Base-by-base conservation (phyloP, 768 basidiomycete species). In the Hemileccinum rubropunctum region DNA sequence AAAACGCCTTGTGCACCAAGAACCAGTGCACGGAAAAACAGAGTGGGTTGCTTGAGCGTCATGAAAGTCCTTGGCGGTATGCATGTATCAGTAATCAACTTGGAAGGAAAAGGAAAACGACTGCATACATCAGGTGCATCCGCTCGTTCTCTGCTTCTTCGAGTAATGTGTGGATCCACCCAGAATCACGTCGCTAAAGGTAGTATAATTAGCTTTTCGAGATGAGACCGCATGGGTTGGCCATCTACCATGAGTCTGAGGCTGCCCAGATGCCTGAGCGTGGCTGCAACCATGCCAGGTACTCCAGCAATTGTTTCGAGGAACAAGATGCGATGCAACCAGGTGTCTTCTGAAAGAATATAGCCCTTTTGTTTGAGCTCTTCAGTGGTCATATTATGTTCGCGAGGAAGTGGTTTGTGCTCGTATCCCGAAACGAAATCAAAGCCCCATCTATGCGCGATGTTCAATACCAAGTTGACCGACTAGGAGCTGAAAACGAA, bases 71-170 rank as follows among this genome's bases (percentile, higher is more conserved):
- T 89, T 58, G 7, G 48, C 48, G 57, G 36, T 45, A 58, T 32
- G 52, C 55, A 39, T 49, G 53, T 18, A 40, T 53, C 49, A 44
- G 47, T n/a, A 47, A 60, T 60, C 48, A 53, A 28, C 40, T 41
- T 30, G 34, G 35, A 34, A 26, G 26, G 14, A 45, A 47, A 34
- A 26, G 33, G 53, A 8, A 36, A 32, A 54, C 51, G 45, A 44
- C 33, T 17, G 37, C 44, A 34, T 47, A 90, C 88, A 95, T 88
- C 45, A 95, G 76, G 67, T 95, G 93, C 91, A 97, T 95, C 32
- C 95, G 76, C 72, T 99, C 95, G 65, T 98, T 98, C 64, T 98
- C 93, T 12, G 94, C 93, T 72, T 97, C 95, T 64, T 93, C 88
- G 15, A 97, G 73, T 38, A 92, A 80, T 6, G 92, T 95, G 65